Conservation (phyloP, 2,329 filamentous ascomycete genomes). For the Curvularia lunata region DNA sequence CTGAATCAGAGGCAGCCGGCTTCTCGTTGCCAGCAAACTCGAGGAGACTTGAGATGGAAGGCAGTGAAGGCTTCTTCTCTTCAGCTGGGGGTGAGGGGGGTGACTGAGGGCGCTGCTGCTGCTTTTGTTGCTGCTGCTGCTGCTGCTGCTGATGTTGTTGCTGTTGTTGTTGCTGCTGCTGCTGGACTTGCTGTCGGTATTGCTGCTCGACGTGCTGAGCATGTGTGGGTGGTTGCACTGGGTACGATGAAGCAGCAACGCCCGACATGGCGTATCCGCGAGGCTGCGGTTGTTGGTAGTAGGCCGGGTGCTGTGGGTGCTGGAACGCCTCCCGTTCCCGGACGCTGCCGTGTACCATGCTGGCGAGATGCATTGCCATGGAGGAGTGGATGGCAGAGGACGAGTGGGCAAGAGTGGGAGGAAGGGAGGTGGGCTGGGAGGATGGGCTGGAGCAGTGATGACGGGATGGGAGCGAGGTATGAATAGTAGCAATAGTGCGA, state of each 20-base stretch:
- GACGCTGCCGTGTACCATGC: slow-evolving; percentile 53
- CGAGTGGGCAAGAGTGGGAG: slow-evolving; percentile 17
- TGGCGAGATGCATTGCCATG: slow-evolving; percentile 53
- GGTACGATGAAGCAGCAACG: slow-evolving; percentile 27
- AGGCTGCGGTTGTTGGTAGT: slow-evolving; percentile 48
- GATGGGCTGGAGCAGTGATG: slow-evolving; percentile 27
- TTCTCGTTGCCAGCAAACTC: slow-evolving; percentile 77
- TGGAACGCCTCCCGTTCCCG: slow-evolving; percentile 49
- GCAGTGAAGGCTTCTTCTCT: slow-evolving; percentile 82
- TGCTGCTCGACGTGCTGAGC: slow-evolving; percentile 49
- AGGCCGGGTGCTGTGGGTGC: slow-evolving; percentile 37
- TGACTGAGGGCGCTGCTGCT: slow-evolving; percentile 59
- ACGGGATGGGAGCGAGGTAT: slow-evolving; percentile 23
- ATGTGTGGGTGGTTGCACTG: slow-evolving; percentile 20
- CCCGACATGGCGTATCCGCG: slow-evolving; percentile 35
- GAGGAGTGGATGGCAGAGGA: slow-evolving; percentile 27
- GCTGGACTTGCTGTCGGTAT: slow-evolving; percentile 25
- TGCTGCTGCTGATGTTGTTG: slow-evolving; percentile 26
- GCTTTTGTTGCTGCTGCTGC: slow-evolving; percentile 30
- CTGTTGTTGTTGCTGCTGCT: slow-evolving; percentile 38
- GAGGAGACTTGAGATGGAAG: slow-evolving; percentile 90
- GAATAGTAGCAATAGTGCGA: slow-evolving; percentile 13
- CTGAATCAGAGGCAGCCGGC: slow-evolving; percentile 55
- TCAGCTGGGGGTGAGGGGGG: slow-evolving; percentile 79
- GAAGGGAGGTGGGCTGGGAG: slow-evolving; percentile 5